Conservation (phyloP, 1,139 yeast species). For the Saccharomycopsis crataegensis region DNA sequence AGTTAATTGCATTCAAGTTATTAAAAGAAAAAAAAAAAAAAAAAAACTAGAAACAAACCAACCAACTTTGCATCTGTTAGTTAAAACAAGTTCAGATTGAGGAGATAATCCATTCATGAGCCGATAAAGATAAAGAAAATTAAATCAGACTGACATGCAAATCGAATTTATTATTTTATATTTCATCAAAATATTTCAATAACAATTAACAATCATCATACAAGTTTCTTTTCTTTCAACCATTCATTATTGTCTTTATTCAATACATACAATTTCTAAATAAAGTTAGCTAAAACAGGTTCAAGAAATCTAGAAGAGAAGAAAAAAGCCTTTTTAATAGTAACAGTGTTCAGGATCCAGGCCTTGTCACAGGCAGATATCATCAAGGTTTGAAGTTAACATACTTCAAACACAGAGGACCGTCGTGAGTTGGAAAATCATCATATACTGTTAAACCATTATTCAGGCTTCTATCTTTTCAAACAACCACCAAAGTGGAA, state of each 20-base stretch:
- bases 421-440: slow-evolving; percentile 99
- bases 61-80: no score
- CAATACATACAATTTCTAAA: neutral
- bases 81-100: no score
- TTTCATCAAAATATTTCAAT: slow-evolving; percentile 2
- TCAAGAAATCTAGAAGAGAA: no score
- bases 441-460: slow-evolving; percentile 59
- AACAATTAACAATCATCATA: neutral
- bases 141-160: slow-evolving; percentile 21
- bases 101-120: no score
- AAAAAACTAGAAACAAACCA: no score
- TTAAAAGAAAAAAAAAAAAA: no score
- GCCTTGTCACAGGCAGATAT: slow-evolving; percentile 99
- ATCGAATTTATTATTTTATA: slow-evolving; percentile 14
- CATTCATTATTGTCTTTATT: neutral
- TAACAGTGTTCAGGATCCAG: slow-evolving; percentile 40
- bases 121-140: neutral
- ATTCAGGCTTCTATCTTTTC: neutral
- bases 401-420: slow-evolving; percentile 92
- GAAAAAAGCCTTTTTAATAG: no score
- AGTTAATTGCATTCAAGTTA: no score
- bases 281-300: no score
- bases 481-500: neutral
- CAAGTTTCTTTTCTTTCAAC: neutral
- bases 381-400: slow-evolving; percentile 76